Conservation (phyloP, 345 rosid species). For the Eucalyptus tenuipes region DNA sequence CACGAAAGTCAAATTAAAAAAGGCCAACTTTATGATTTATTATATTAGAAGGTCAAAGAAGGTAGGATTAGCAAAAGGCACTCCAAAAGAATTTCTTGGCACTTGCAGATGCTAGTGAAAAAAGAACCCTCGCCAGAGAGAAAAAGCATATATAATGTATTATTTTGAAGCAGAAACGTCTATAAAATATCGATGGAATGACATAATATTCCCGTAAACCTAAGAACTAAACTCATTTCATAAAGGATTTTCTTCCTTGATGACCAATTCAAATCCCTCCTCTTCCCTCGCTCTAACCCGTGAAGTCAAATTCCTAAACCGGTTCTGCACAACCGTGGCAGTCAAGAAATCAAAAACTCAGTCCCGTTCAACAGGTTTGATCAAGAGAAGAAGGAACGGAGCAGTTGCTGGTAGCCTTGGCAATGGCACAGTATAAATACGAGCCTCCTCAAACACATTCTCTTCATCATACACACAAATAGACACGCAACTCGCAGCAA, state of each 20-base stretch:
- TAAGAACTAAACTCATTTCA: not conserved
- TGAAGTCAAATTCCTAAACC: not conserved
- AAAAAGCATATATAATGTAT: not conserved
- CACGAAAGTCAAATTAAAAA: not conserved
- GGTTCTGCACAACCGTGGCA: not conserved
- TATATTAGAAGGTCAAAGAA: not conserved
- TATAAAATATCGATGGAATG: not conserved
- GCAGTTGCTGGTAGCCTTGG: not conserved
- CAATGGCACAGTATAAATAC: not conserved
- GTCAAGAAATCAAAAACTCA: not conserved
- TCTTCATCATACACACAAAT: not conserved
- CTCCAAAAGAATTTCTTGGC: not conserved
- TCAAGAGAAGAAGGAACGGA: not conserved
- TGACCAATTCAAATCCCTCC: not conserved
- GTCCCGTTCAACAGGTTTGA: not conserved
- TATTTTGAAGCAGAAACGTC: not conserved
- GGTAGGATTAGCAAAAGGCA: not conserved
- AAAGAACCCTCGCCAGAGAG: not conserved
- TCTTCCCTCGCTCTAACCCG: not conserved
- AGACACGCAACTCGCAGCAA: not conserved
- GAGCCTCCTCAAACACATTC: not conserved
- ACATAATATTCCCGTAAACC: not conserved
- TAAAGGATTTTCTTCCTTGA: not conserved
- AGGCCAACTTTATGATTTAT: not conserved
- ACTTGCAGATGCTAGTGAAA: not conserved